Evolutionary conservation across 805 yeast genomes (phyloP).

Genomic region (Babjeviella inositovora): DNA sequence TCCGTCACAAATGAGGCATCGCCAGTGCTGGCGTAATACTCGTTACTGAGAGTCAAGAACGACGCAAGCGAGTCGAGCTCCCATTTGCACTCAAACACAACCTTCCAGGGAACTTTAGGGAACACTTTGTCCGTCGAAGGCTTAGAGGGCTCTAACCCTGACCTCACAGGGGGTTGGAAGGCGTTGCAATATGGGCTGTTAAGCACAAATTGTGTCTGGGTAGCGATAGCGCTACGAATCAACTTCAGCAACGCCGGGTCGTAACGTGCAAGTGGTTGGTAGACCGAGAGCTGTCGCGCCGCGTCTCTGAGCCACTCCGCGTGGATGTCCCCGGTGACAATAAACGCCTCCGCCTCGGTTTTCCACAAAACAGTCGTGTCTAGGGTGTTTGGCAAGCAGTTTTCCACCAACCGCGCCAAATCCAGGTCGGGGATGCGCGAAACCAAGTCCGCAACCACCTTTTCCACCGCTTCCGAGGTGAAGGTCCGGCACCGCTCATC

Average conservation of each 20-base stretch:
- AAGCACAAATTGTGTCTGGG: constrained; percentile 52
- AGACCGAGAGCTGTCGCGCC: constrained; percentile 67
- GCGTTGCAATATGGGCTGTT: constrained; percentile 80
- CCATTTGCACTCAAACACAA: constrained; percentile 80
- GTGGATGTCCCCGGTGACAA: constrained; percentile 85
- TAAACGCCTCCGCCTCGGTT: constrained; percentile 40
- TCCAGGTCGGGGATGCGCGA: constrained; percentile 39
- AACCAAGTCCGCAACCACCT: constrained; percentile 33
- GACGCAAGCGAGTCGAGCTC: constrained; percentile 80
- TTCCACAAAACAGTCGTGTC: constrained; percentile 83
- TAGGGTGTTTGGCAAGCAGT: constrained; percentile 73
- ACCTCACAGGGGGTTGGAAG: constrained; percentile 64
- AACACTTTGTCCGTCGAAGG: constrained; percentile 46
- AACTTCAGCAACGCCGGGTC: constrained; percentile 34
- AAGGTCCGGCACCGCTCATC: constrained; percentile 59
- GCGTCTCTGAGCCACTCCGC: constrained; percentile 91
- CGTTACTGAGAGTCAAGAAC: constrained; percentile 60
- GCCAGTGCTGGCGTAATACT: constrained; percentile 39
- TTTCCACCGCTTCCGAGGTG: constrained; percentile 42
- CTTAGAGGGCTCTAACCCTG: constrained; percentile 28
- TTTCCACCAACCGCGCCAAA: constrained; percentile 61
- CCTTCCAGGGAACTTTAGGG: constrained; percentile 56
- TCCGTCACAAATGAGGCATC: constrained; percentile 25
- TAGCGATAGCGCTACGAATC: constrained; percentile 65
- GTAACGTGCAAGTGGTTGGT: constrained; percentile 38